Conservation (phyloP, 345 rosid species). For the Streptanthus diversifolius region DNA sequence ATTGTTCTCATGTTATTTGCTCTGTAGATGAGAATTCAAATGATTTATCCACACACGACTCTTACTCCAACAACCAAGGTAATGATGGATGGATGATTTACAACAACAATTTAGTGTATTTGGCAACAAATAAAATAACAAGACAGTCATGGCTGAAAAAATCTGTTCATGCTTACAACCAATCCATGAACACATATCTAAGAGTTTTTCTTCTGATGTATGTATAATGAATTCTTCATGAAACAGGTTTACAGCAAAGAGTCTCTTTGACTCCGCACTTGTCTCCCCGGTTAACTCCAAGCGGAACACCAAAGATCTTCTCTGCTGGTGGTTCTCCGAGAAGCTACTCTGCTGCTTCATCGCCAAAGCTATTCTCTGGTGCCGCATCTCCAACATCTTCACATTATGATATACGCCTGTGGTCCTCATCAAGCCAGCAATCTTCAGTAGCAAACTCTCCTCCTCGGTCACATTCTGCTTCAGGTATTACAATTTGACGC, state of each 20-base stretch:
- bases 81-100: neutral
- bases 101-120: neutral
- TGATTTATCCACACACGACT: constrained; percentile 38
- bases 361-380: constrained; percentile 66
- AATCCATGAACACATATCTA: neutral
- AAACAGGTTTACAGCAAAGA: constrained; percentile 34
- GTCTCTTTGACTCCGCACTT: constrained; percentile 71
- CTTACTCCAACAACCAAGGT: constrained; percentile 57
- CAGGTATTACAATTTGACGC: no score
- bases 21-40: constrained; percentile 51
- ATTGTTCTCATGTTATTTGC: neutral
- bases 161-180: neutral
- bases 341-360: constrained; percentile 62
- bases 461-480: constrained; percentile 63
- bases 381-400: constrained; percentile 60
- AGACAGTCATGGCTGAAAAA: neutral
- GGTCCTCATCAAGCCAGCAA: constrained; percentile 91
- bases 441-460: constrained; percentile 91
- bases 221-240: no score
- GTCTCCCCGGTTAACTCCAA: constrained; percentile 42
- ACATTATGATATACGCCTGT: constrained; percentile 53
- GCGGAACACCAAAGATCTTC: constrained; percentile 67
- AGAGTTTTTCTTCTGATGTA: neutral
- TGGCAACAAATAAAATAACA: neutral
- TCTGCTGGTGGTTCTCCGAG: constrained; percentile 66